phyloP scores from a whole-genome alignment of 441 rosid species.

The Sinapis alba region DNA sequence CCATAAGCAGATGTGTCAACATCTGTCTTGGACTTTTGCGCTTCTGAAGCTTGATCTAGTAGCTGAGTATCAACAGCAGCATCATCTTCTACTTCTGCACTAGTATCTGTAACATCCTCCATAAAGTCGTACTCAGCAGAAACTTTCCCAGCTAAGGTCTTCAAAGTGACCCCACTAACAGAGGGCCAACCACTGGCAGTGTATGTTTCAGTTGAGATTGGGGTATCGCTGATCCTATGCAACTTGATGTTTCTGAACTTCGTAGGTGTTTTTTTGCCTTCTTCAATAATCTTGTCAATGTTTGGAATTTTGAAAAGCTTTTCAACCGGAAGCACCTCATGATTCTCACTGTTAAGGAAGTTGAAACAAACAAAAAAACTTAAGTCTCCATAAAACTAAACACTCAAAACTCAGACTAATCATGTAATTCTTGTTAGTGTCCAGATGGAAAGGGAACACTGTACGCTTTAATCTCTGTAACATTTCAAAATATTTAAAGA shows the following conservation, averaged over 20 bases:
- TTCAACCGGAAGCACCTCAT: constrained; percentile 51
- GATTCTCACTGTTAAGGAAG: constrained; percentile 50
- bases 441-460: neutral
- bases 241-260: constrained; percentile 68
- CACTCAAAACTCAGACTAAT: neutral
- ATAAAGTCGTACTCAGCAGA: constrained; percentile 63
- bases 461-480: too few relatives aligned
- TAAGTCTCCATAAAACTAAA: neutral
- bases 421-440: neutral
- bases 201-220: constrained; percentile 61
- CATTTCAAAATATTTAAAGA: too few relatives aligned
- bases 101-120: constrained; percentile 43
- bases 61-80: constrained; percentile 13
- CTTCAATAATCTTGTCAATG: constrained; percentile 71
- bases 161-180: constrained; percentile 73
- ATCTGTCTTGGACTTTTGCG: constrained; percentile 17
- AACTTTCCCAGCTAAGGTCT: constrained; percentile 74
- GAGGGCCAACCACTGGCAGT: constrained; percentile 90
- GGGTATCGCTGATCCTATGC: constrained; percentile 46
- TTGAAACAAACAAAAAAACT: constrained; percentile 16
- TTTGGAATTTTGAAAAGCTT: constrained; percentile 65
- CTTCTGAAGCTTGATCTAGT: constrained; percentile 33
- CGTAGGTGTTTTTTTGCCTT: constrained; percentile 77
- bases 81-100: constrained; percentile 36
- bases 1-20: constrained; percentile 58